Conservation (phyloP, 78 protist genomes). For the Monocercomonoides exilis region DNA sequence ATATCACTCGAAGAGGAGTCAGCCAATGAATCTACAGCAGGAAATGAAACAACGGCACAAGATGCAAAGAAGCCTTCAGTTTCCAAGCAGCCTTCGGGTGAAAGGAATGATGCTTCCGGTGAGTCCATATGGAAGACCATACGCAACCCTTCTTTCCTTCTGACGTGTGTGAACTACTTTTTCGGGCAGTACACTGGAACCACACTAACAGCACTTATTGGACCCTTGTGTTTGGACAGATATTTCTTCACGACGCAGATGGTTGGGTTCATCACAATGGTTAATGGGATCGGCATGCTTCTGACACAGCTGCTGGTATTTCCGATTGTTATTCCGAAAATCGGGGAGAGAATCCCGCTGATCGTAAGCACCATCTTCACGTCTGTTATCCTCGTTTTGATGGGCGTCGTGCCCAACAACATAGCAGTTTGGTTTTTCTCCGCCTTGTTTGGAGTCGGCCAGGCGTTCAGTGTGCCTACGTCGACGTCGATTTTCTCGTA, state of each 20-base stretch:
- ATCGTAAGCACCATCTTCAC: neutral
- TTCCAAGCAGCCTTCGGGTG: too few species aligned
- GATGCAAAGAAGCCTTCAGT: too few species aligned
- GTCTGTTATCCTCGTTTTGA: neutral
- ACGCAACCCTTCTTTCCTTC: neutral
- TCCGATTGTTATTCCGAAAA: neutral
- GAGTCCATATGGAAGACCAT: too few species aligned
- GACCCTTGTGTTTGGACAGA: neutral
- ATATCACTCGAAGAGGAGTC: too few species aligned
- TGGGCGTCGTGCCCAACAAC: neutral
- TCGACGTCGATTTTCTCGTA: neutral
- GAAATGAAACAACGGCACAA: too few species aligned
- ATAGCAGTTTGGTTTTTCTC: neutral
- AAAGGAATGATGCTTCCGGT: too few species aligned
- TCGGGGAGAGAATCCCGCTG: neutral
- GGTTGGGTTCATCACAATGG: neutral
- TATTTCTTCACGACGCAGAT: neutral
- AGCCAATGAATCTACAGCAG: too few species aligned
- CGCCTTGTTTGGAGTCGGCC: neutral
- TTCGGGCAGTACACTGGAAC: neutral
- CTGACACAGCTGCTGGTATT: neutral
- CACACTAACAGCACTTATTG: neutral
- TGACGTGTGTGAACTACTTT: neutral
- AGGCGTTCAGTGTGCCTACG: neutral
- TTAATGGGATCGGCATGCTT: neutral